Base-by-base conservation (phyloP, 345 rosid species). In the Nasturtium officinale region DNA sequence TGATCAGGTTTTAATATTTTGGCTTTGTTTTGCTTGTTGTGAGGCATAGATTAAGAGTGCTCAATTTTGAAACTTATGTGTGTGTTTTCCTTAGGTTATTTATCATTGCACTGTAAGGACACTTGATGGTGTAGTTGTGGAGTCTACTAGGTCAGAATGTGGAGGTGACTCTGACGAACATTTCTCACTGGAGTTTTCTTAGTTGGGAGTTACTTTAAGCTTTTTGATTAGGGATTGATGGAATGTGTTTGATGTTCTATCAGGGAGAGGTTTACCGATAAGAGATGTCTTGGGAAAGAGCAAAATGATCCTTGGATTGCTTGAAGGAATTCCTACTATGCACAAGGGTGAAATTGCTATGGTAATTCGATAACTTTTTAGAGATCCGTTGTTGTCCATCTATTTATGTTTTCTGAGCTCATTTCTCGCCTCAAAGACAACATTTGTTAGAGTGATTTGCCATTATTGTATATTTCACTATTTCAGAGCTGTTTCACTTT, bases 271-370 rank as follows among this genome's bases (percentile, higher is more conserved):
- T 63, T 75, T 80, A 28, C 94, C 97, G 1, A 74, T 73, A 54
- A 83, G 99, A 80, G 81, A 85, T 67, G 89, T 95, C 29, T 63
- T 91, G 79, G 98, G 98, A 33, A 95, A 91, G 87, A 90, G 96
- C 81, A 91, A 95, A 85, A 77, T 95, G 84, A 54, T 95, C 10
- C 66, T 89, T 72, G 99, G 99, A 74, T 79, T 95, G 81, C 79
- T 95, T 5, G 94, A 95, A 83, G 96, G 98, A 64, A 85, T 94
- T 70, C 85, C 97, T 17, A 86, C 98, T 7, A 94, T 91, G 98
- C 79, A 84, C 72, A 91, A 84, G 96, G 92, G 90, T 56, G 99
- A 95, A 90, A 88, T 91, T 61, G 92, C 99, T 7, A 87, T 90
- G 98, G 98, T 91, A 91, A n/a, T 43, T 43, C 9, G 1, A 43